Percentiles rank a stretch among this genome's conserved stretches.
phyloP scores from a whole-genome alignment of 2,329 filamentous ascomycete species.

The Aspergillus amoenus region DNA sequence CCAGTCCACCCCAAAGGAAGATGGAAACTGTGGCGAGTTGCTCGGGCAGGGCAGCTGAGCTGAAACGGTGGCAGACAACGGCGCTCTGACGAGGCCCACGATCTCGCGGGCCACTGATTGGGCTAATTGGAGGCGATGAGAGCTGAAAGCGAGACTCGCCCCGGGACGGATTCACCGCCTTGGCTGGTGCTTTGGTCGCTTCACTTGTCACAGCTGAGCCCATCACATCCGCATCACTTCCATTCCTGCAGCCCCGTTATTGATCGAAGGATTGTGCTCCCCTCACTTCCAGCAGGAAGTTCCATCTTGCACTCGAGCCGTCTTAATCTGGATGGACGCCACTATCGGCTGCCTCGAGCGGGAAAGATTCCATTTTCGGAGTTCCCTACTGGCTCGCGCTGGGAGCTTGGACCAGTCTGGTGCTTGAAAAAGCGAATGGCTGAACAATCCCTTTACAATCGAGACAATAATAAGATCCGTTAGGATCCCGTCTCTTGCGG shows the following conservation, averaged over 20 bases:
- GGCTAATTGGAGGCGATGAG: neutral
- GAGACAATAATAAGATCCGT: neutral
- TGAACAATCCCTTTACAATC: neutral
- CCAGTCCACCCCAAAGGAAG: neutral
- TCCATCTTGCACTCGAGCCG: neutral
- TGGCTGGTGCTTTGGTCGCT: conserved; percentile 1
- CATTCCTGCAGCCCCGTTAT: conserved; percentile 1
- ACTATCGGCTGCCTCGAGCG: neutral
- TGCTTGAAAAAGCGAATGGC: neutral
- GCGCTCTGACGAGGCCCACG: neutral
- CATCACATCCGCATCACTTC: conserved; percentile 1
- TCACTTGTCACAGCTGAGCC: neutral
- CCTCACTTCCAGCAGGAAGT: neutral
- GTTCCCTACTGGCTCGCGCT: neutral
- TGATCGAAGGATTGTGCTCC: neutral
- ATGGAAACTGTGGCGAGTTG: neutral
- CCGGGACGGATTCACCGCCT: neutral
- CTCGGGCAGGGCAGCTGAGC: conserved; percentile 1
- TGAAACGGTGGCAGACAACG: neutral
- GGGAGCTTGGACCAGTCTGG: neutral
- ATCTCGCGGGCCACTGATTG: neutral
- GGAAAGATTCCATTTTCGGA: neutral
- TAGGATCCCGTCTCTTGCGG: neutral
- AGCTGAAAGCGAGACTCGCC: neutral
- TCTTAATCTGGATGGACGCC: neutral